These are phyloP conservation scores for Rhodamnia argentea DNA, from an alignment of 345 rosid genomes.

Conservation along the genomic window DNA sequence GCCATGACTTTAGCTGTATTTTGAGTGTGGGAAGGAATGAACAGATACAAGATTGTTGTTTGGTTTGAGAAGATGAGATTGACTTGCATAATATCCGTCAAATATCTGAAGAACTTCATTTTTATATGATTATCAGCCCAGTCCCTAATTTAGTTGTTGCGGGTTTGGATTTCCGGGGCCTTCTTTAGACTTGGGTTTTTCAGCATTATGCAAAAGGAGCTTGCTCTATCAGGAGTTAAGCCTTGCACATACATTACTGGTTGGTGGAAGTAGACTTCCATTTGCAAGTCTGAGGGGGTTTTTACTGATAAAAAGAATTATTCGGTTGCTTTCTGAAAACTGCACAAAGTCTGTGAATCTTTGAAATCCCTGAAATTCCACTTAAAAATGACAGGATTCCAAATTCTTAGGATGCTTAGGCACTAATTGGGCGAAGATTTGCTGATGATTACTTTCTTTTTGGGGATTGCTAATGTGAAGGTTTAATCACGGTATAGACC, in stretches of 20 bases:
- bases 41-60: not conserved
- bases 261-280: not conserved
- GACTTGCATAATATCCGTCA: not conserved
- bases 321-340: not conserved
- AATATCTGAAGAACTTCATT: not conserved
- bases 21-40: not conserved
- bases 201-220: not conserved
- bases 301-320: not conserved
- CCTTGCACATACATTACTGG: not conserved
- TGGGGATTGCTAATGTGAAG: not conserved
- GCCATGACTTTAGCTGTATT: not conserved
- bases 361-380: not conserved
- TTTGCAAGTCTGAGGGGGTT: not conserved
- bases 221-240: not conserved
- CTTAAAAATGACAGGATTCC: not conserved
- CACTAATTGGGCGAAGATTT: not conserved
- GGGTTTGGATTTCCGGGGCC: not conserved
- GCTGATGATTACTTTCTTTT: not conserved
- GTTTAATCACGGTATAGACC: not conserved
- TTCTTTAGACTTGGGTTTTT: not conserved
- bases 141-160: not conserved
- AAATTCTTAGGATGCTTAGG: not conserved
- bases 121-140: not conserved
- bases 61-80: not conserved
- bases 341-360: not conserved